Conservation (phyloP, 2,329 filamentous ascomycete genomes). For the Lasiodiplodia hormozganensis region DNA sequence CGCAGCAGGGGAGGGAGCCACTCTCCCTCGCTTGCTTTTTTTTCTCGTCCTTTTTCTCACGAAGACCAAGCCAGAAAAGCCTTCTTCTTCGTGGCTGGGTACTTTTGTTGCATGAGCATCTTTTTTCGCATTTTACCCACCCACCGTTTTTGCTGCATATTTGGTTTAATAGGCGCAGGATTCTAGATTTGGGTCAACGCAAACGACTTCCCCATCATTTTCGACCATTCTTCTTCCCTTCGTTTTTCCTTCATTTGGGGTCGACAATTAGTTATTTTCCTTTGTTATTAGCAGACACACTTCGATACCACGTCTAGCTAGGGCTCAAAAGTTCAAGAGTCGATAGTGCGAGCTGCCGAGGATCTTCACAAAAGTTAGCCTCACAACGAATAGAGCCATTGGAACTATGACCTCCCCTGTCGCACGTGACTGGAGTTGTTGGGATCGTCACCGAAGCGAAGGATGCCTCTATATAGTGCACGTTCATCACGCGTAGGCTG, state of each 20-base stretch:
- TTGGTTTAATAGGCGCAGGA: constrained; percentile 23
- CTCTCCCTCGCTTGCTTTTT: background rate
- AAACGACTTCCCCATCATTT: background rate
- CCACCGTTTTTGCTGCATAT: constrained; percentile 20
- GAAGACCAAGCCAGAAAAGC: background rate
- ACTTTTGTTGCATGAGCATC: constrained; percentile 8
- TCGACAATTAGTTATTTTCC: background rate
- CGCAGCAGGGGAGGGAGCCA: background rate
- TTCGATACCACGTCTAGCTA: constrained; percentile 12
- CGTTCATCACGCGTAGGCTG: background rate
- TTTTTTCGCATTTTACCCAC: background rate
- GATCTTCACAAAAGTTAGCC: background rate
- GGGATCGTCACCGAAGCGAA: background rate
- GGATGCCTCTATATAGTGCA: background rate
- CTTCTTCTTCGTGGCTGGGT: constrained; percentile 4
- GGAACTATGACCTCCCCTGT: background rate
- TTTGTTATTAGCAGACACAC: constrained; percentile 2
- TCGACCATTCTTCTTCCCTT: constrained; percentile 8
- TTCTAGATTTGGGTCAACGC: constrained; percentile 3
- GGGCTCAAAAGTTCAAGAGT: background rate
- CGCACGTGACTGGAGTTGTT: constrained; percentile 1
- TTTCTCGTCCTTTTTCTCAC: constrained; percentile 1
- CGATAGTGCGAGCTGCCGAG: background rate
- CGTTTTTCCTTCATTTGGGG: background rate
- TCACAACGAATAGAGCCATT: constrained; percentile 20